Evolutionary conservation across 139 green algal genomes (phyloP).

Genomic region (Tetraselmis chui): DNA sequence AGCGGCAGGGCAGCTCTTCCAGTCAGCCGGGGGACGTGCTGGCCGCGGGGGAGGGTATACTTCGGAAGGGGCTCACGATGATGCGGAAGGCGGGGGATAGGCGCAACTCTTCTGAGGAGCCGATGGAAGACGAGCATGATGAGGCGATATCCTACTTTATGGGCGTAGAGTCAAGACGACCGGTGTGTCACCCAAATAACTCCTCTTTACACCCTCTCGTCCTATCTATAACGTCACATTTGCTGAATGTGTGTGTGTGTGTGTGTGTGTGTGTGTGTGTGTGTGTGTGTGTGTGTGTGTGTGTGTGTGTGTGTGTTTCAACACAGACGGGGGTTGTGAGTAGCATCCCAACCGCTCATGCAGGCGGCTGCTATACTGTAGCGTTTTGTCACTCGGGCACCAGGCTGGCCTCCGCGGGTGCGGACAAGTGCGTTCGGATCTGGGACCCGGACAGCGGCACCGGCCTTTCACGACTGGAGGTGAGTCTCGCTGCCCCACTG

Average conservation of each 20-base stretch:
- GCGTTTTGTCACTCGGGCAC: not conserved
- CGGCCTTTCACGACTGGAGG: not conserved
- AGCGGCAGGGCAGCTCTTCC: not conserved
- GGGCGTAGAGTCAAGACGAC: too few relatives aligned
- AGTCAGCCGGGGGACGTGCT: not conserved
- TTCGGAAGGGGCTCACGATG: not conserved
- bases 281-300: too few relatives aligned
- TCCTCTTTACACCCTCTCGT: too few relatives aligned
- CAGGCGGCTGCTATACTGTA: not conserved
- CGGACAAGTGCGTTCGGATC: not conserved
- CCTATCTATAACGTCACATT: too few relatives aligned
- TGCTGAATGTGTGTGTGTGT: too few relatives aligned
- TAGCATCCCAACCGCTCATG: not conserved
- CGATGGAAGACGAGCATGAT: too few relatives aligned
- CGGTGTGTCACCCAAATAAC: too few relatives aligned
- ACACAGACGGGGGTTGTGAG: not conserved
- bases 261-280: too few relatives aligned
- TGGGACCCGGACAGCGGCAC: not conserved
- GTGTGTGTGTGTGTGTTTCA: too few relatives aligned
- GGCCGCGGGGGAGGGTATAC: not conserved
- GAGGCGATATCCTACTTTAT: too few relatives aligned
- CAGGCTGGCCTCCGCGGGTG: not conserved
- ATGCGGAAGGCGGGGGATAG: too few relatives aligned
- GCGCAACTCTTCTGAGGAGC: not conserved
- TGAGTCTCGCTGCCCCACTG: too few relatives aligned